These are phyloP conservation scores for Marasmius fiardii DNA, from an alignment of 1,284 basidiomycete species.

Conservation along the genomic window DNA sequence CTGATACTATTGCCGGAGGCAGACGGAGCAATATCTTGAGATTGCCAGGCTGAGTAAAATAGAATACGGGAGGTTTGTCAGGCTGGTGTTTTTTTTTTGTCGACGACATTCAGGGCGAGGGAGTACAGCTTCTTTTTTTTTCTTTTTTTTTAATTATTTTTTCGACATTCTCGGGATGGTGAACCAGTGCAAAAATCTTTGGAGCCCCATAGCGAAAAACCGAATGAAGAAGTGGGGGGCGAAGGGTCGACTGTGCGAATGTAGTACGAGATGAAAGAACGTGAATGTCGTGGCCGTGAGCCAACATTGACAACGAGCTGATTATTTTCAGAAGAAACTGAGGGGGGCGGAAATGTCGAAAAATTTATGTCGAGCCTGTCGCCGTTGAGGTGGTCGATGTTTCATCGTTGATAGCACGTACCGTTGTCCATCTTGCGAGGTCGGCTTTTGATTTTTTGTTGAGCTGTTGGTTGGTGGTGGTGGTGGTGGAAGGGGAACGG, in stretches of 20 bases:
- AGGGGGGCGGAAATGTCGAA: constrained; percentile 23
- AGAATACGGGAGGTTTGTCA: constrained; percentile 6
- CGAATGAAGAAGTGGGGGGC: constrained; percentile 8
- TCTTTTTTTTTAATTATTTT: neutral
- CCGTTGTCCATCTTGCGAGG: constrained; percentile 65
- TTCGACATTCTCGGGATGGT: constrained; percentile 2
- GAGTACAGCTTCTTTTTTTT: neutral
- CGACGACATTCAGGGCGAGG: neutral
- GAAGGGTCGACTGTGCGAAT: constrained; percentile 5
- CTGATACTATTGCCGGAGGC: constrained; percentile 56
- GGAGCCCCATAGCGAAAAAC: constrained; percentile 6
- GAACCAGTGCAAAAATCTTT: neutral
- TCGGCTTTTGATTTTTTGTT: constrained; percentile 26
- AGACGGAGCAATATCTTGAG: constrained; percentile 63
- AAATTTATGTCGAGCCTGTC: constrained; percentile 29
- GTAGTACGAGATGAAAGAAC: constrained; percentile 9
- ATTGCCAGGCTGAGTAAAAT: constrained; percentile 64
- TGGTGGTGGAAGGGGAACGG: neutral
- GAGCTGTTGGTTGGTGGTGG: constrained; percentile 2
- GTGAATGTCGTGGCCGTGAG: constrained; percentile 27
- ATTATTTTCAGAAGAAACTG: too few relatives aligned
- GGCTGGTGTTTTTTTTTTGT: neutral
- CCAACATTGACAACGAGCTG: constrained; percentile 23
- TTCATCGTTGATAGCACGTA: constrained; percentile 57
- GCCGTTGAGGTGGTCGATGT: constrained; percentile 38